These are phyloP conservation scores for Leccinum variabile DNA, from an alignment of 1,284 basidiomycete genomes.

Conservation along the genomic window DNA sequence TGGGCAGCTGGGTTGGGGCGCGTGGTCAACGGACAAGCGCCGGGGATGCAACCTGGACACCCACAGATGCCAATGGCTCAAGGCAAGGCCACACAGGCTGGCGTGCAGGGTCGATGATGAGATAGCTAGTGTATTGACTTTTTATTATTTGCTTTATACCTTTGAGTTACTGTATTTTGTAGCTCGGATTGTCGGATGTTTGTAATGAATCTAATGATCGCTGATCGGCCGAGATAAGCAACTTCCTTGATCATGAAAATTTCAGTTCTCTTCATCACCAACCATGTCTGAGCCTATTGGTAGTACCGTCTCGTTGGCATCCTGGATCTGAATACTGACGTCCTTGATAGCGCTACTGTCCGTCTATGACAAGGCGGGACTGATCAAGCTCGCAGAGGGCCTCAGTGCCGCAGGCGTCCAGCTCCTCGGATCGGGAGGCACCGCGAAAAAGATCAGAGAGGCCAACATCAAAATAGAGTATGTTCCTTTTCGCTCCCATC, in stretches of 20 bases:
- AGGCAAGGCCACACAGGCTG: conserved; percentile 39
- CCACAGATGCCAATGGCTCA: conserved; percentile 35
- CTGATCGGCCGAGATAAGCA: conserved; percentile 27
- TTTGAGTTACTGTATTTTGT: conserved; percentile 4
- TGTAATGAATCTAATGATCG: conserved; percentile 7
- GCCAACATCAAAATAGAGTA: conserved; percentile 90
- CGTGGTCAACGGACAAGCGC: conserved; percentile 33
- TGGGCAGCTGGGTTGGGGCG: conserved; percentile 32
- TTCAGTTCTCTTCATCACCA: conserved; percentile 11
- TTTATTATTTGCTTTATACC: conserved; percentile 6
- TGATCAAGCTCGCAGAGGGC: conserved; percentile 87
- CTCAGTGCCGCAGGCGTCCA: conserved; percentile 82
- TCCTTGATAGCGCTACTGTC: conserved; percentile 76
- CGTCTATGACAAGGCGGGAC: conserved; percentile 95
- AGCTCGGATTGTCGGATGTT: neutral
- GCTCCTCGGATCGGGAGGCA: conserved; percentile 94
- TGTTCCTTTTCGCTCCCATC: conserved; percentile 34
- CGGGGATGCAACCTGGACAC: conserved; percentile 33
- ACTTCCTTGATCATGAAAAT: conserved; percentile 3
- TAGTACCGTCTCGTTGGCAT: conserved; percentile 14
- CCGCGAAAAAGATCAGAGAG: conserved; percentile 96
- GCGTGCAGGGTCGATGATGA: conserved; percentile 41
- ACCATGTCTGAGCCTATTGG: conserved; percentile 33
- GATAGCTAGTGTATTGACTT: conserved; percentile 7
- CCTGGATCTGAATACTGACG: conserved; percentile 13